Evolutionary conservation across 441 rosid species (phyloP), one percentile per base, ranked within the genome.

Genomic region (Corymbia citriodora): DNA sequence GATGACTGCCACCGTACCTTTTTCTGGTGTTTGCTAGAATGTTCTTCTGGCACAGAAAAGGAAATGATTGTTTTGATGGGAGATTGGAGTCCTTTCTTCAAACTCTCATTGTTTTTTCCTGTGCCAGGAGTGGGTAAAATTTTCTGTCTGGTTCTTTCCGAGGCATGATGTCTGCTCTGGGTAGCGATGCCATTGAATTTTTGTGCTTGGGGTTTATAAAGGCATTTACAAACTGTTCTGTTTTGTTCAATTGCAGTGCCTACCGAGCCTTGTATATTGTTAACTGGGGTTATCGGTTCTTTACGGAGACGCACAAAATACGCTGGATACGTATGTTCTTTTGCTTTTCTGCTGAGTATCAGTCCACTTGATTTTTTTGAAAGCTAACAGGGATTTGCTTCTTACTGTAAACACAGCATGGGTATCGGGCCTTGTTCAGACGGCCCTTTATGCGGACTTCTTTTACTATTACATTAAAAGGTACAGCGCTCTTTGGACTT

Each of bases 241-340:
- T 40, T n/a, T 27, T 54, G 88, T 90, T 85, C 61, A 33, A 81
- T 11, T 74, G 50, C 87, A 94, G 95, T 65, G 93, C 91, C 81
- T 94, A 94, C 87, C 92, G 94, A 68, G 94, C 91, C 86, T 90
- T 94, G 85, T 94, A 94, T 65, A 82, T 94, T 90, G 29, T 94
- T 65, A 93, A 94, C 89, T 94, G 95, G 95, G 90, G 82, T 49
- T 94, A 92, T 82, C 94, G 95, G n/a, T 93, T 90, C 93, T 92
- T 90, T 31, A 27, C 48, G 9, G 94, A 94, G 89, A 79, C 90
- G 74, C 74, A 87, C 91, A 88, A 87, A 52, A 40, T 89, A 48
- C 93, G 61, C 88, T 94, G 94, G 94, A 94, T 94, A 83, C 93
- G 94, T 93, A 92, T 87, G 94, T 92, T 79, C 45, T 86, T 88